Base-by-base conservation (phyloP, 768 basidiomycete genomes). In the Tubosaeta sp. region DNA sequence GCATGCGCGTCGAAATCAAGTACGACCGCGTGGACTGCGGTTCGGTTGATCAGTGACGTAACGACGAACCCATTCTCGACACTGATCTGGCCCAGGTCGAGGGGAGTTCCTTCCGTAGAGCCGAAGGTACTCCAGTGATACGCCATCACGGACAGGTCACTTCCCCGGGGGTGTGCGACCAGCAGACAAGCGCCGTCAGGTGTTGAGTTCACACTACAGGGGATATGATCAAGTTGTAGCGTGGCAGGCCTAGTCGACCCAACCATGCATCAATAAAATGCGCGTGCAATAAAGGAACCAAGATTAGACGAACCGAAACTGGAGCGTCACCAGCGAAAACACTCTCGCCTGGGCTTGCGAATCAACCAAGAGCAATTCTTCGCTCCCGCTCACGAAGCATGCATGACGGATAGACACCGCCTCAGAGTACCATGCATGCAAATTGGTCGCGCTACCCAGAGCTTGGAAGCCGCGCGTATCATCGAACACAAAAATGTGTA, bases 71-170 rank as follows among this genome's bases (percentile, higher is more conserved):
- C 47, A 14, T 58, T 60, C 4, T 65, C 60, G 8, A 55, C 45
- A 6, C 59, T 51, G n/a, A 67, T 55, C 0, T 57, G 55, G 0
- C 64, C 68, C 19, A 77, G 50, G 16, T 71, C 59, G 0, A 81
- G 59, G 0, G 29, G 16, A n/a, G 75, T 76, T 17, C 81, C 82
- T 12, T 68, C 59, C 0, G 72, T 67, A 0, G 78, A 75, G 3
- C 83, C 84, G 52, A 85, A 82, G 1, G 80, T 79, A 10, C 66
- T 68, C 79, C 77, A 82, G 57, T 84, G 84, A 55, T 77, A 82
- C 0, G 75, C 75, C 2, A 66, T 71, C 5, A 78, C 17, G 1
- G 35, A 17, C 44, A 64, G 19, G 44, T 42, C 46, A 34, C 4
- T 52, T 29, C 26, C 55, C 27, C 59, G 46, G 1, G 47, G 45